A percentile compares a stretch with the other conserved stretches of the same genome.
These are phyloP conservation scores for Trypanosoma grayi DNA, from an alignment of 208 protist genomes.

Conservation along the genomic window DNA sequence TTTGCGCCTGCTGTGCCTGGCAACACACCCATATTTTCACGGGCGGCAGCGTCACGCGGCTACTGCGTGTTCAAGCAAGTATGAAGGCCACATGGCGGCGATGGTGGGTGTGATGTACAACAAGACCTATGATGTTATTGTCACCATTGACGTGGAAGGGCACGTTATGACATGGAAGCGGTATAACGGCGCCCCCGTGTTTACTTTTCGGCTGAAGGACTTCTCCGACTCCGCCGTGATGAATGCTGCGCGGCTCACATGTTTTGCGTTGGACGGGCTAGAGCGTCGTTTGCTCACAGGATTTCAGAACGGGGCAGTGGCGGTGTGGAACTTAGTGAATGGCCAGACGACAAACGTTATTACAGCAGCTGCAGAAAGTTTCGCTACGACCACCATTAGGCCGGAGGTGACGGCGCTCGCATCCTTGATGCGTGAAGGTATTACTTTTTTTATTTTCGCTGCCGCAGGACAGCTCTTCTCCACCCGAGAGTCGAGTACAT, in stretches of 20 bases:
- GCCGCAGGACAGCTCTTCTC: constrained; percentile 41
- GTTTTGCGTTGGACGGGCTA: constrained; percentile 48
- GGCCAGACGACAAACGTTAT: constrained; percentile 73
- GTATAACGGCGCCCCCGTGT: constrained; percentile 47
- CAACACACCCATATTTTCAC: constrained; percentile 49
- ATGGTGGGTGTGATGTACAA: constrained; percentile 66
- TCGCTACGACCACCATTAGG: constrained; percentile 2
- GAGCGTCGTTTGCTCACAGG: constrained; percentile 75
- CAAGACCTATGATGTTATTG: constrained; percentile 56
- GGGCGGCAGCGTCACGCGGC: constrained; percentile 55
- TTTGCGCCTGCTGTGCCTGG: constrained; percentile 48
- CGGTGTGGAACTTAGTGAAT: constrained; percentile 83
- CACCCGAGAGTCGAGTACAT: constrained; percentile 51
- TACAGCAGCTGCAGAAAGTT: constrained; percentile 33
- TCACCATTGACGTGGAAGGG: constrained; percentile 71
- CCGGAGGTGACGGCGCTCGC: constrained; percentile 64
- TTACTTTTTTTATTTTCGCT: constrained; percentile 72
- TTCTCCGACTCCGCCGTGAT: constrained; percentile 70
- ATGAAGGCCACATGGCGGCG: constrained; percentile 52
- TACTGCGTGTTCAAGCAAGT: constrained; percentile 46
- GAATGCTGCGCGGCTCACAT: constrained; percentile 45
- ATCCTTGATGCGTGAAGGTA: constrained; percentile 57
- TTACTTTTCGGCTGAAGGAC: constrained; percentile 74
- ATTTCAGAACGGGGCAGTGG: constrained; percentile 69
- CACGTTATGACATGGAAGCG: constrained; percentile 77